These are phyloP conservation scores for Porcisia deanei DNA, from an alignment of 208 protist genomes.

Conservation along the genomic window DNA sequence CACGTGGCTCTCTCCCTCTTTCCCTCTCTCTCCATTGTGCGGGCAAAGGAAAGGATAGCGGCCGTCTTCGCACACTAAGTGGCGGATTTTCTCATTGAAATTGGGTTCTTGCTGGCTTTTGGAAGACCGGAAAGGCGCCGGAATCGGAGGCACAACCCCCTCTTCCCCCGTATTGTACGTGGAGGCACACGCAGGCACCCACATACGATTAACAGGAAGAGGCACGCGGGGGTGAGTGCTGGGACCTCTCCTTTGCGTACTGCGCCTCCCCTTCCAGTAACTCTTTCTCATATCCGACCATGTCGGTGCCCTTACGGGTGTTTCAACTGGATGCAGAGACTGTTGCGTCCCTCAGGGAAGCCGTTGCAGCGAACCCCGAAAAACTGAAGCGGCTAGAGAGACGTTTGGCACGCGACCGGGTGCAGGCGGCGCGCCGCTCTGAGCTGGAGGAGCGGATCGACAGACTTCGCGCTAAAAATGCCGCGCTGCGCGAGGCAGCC, in stretches of 20 bases:
- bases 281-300: background rate
- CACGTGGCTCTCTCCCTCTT: background rate
- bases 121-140: background rate
- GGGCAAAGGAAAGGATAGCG: too few relatives aligned
- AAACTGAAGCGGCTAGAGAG: conserved; percentile 22
- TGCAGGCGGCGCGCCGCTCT: conserved; percentile 14
- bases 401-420: background rate
- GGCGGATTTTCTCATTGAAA: background rate
- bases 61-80: too few relatives aligned
- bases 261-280: background rate
- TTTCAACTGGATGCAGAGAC: conserved; percentile 25
- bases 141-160: background rate
- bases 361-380: conserved; percentile 6
- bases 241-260: too few relatives aligned
- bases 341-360: conserved; percentile 15
- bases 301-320: background rate
- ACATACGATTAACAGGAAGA: background rate
- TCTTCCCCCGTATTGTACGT: background rate
- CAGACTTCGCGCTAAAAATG: background rate
- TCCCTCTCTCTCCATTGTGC: background rate
- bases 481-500: conserved; percentile 1
- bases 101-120: background rate
- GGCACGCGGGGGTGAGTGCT: background rate
- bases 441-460: conserved; percentile 10
- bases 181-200: too few relatives aligned